phyloP scores from a whole-genome alignment of 2,329 filamentous ascomycete genomes.

The Sporothrix euskadiensis region DNA sequence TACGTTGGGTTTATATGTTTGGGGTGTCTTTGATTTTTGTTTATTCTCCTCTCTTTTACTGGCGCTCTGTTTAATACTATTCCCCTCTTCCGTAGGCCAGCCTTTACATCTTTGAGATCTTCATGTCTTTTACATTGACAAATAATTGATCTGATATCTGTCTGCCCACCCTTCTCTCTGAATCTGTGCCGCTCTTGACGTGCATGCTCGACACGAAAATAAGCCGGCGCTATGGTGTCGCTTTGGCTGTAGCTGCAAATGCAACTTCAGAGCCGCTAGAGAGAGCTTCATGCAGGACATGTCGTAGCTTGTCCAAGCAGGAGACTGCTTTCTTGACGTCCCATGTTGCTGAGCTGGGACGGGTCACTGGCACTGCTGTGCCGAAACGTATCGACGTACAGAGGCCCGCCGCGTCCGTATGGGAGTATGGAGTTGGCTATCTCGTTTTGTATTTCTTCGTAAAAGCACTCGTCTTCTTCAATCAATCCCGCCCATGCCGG shows the following conservation, averaged over 20 bases:
- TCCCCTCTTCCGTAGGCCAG: not conserved
- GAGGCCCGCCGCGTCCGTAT: too few species aligned
- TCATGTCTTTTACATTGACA: not conserved
- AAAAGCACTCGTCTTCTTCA: not conserved
- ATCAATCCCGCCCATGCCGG: slow-evolving; percentile 38
- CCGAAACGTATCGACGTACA: not conserved
- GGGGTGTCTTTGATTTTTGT: not conserved
- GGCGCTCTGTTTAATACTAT: not conserved
- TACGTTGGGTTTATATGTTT: not conserved
- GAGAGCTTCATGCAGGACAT: not conserved
- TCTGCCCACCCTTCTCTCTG: not conserved
- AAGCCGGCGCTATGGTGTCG: slow-evolving; percentile 1
- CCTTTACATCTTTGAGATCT: not conserved
- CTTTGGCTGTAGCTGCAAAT: not conserved
- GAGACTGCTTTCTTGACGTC: not conserved
- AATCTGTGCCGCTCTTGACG: not conserved
- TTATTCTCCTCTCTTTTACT: not conserved
- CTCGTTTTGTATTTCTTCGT: not conserved
- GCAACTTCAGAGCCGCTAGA: not conserved
- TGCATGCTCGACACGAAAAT: not conserved
- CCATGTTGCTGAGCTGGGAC: not conserved
- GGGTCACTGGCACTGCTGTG: not conserved
- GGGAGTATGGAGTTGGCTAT: not conserved
- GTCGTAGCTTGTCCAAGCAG: not conserved
- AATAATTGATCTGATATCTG: not conserved